Percentiles rank a stretch among this genome's conserved stretches.
phyloP scores from a whole-genome alignment of 495 filamentous ascomycete species.

The Talaromyces liani region DNA sequence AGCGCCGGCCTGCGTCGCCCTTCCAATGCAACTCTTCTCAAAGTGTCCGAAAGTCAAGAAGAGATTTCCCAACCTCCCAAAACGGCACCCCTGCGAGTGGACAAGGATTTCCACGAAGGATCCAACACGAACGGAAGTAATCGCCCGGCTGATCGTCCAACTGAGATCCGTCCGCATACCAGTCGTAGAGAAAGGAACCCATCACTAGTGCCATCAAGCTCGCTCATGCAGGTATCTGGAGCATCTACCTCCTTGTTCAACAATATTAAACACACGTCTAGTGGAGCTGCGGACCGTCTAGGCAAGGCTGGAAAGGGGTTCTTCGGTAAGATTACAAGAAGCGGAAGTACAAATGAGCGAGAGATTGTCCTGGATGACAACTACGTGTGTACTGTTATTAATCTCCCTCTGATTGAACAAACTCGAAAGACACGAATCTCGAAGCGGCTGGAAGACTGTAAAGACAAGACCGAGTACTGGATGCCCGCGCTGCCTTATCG shows the following conservation, averaged over 20 bases:
- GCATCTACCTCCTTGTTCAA: constrained; percentile 60
- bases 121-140: constrained; percentile 54
- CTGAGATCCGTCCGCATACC: constrained; percentile 21
- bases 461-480: constrained; percentile 95
- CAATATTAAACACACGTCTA: constrained; percentile 63
- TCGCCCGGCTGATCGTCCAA: constrained; percentile 55
- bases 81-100: constrained; percentile 53
- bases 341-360: constrained; percentile 61
- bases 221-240: constrained; percentile 54
- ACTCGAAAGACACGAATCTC: constrained; percentile 81
- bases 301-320: constrained; percentile 71
- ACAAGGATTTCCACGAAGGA: constrained; percentile 56
- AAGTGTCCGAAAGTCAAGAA: constrained; percentile 29
- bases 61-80: constrained; percentile 29
- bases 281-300: constrained; percentile 61
- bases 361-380: constrained; percentile 66
- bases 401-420: constrained; percentile 73
- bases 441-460: constrained; percentile 70
- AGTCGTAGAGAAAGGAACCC: constrained; percentile 40
- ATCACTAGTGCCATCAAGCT: constrained; percentile 45
- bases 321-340: constrained; percentile 67
- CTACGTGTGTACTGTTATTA: constrained; percentile 72
- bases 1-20: constrained; percentile 29
- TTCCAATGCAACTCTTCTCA: constrained; percentile 32
- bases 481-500: constrained; percentile 91